Percentiles rank a stretch among this genome's conserved stretches.
phyloP scores from a whole-genome alignment of 208 protist species.

The Leishmania tropica region DNA sequence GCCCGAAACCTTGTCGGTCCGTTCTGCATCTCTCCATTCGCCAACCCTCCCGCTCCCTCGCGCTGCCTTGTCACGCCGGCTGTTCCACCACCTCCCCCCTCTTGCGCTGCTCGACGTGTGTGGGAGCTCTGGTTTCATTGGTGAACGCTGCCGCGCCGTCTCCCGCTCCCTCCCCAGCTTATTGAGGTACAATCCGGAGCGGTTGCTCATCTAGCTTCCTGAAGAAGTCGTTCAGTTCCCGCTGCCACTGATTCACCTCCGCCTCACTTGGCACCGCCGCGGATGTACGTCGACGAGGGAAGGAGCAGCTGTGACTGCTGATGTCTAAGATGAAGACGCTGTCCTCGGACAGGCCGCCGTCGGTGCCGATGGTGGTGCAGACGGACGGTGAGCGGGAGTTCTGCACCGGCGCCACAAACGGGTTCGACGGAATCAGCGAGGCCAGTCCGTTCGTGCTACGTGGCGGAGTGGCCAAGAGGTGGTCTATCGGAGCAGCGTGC shows the following conservation, averaged over 20 bases:
- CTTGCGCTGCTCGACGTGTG: not conserved
- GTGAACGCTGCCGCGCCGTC: not conserved
- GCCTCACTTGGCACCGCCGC: conserved; percentile 27
- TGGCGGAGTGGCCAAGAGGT: conserved; percentile 34
- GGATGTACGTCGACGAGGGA: conserved; percentile 10
- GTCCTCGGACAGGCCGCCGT: conserved; percentile 46
- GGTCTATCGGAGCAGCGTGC: conserved; percentile 11
- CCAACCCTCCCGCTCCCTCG: not conserved
- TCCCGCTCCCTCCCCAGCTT: not conserved
- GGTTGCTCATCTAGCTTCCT: conserved; percentile 40
- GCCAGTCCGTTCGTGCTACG: conserved; percentile 18
- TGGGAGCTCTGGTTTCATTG: not conserved
- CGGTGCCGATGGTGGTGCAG: conserved; percentile 41
- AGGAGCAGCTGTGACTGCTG: conserved; percentile 20
- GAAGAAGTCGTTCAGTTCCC: conserved; percentile 51
- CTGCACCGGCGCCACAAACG: conserved; percentile 30
- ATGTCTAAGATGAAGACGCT: conserved; percentile 45
- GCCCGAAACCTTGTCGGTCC: not conserved
- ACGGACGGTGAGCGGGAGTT: conserved; percentile 35
- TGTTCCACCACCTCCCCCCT: not conserved
- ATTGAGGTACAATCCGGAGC: conserved; percentile 31
- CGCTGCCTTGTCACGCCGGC: not conserved
- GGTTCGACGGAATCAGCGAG: conserved; percentile 29
- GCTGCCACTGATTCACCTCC: conserved; percentile 44
- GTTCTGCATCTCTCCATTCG: not conserved